These are phyloP conservation scores for Nadsonia starkeyi-henricii DNA, from an alignment of 1,139 yeast genomes.

Conservation along the genomic window DNA sequence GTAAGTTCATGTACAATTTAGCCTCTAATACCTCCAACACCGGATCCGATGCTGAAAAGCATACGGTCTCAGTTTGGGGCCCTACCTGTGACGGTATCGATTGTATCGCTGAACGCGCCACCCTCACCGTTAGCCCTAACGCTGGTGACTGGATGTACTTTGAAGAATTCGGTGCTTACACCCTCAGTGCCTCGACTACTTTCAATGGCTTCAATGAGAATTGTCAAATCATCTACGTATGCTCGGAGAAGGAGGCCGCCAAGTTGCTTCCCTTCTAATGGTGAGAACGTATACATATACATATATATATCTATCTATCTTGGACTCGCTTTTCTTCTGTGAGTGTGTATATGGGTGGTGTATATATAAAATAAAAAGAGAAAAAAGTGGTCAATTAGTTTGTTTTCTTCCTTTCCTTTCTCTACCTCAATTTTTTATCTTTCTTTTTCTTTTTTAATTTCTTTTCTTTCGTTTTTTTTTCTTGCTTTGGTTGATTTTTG, in stretches of 20 bases:
- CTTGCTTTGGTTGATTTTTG: no score
- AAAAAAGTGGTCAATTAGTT: no score
- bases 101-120: conserved; percentile 46
- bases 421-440: no score
- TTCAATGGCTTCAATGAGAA: conserved; percentile 68
- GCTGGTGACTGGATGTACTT: conserved; percentile 93
- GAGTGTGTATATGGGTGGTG: no score
- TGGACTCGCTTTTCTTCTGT: no score
- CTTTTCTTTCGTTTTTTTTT: no score
- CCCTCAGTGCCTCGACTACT: conserved; percentile 75
- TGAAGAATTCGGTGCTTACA: conserved; percentile 82
- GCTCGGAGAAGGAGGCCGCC: conserved; percentile 26
- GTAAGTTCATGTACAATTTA: conserved; percentile 32
- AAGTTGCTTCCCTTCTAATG: conserved; percentile 6
- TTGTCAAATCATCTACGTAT: conserved; percentile 49
- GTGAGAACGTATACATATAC: no score
- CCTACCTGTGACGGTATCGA: conserved; percentile 98
- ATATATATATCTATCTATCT: no score
- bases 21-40: conserved; percentile 8
- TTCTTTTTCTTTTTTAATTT: no score
- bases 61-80: conserved; percentile 71
- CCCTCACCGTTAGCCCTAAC: conserved; percentile 44
- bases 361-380: no score
- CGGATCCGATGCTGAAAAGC: conserved; percentile 11
- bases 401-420: no score